Percentiles rank a stretch among this genome's conserved stretches.
Evolutionary conservation across 805 yeast genomes (phyloP).

Genomic region (Yamadazyma philogaea): DNA sequence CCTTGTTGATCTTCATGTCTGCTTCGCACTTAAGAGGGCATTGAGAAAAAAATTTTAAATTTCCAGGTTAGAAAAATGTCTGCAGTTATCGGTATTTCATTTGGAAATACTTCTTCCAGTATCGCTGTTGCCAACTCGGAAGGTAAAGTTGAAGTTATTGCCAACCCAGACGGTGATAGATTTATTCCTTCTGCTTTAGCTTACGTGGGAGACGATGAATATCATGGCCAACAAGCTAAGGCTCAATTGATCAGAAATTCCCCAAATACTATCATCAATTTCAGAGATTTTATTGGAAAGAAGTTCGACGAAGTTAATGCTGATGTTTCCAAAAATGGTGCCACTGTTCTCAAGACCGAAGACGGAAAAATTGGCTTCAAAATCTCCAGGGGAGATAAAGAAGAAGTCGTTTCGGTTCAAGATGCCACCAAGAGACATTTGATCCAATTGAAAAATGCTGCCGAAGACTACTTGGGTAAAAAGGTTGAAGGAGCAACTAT

Average conservation of each 20-base stretch:
- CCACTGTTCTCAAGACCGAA: slow-evolving; percentile 52
- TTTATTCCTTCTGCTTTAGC: slow-evolving; percentile 90
- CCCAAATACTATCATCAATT: slow-evolving; percentile 77
- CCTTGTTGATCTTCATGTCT: too few relatives aligned
- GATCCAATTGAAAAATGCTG: slow-evolving; percentile 76
- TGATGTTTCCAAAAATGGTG: slow-evolving; percentile 48
- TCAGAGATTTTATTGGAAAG: slow-evolving; percentile 89
- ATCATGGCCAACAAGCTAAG: slow-evolving; percentile 94
- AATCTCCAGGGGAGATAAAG: slow-evolving; percentile 45
- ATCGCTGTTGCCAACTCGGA: slow-evolving; percentile 83
- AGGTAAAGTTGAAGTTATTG: slow-evolving; percentile 94
- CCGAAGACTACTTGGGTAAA: slow-evolving; percentile 87
- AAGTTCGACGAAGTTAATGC: slow-evolving; percentile 67
- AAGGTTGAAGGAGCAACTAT: slow-evolving; percentile 78
- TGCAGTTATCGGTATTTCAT: slow-evolving; percentile 84
- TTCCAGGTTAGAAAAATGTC: slow-evolving; percentile 8
- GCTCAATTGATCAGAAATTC: slow-evolving; percentile 92
- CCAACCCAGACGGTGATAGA: slow-evolving; percentile 99
- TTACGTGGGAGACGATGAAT: slow-evolving; percentile 91
- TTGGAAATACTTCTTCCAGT: slow-evolving; percentile 94
- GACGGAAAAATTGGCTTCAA: slow-evolving; percentile 70
- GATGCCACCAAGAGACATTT: slow-evolving; percentile 85
- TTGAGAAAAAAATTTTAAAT: slow-evolving; percentile 8
- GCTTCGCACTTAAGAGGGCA: slow-evolving; percentile 5
- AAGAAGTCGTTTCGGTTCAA: slow-evolving; percentile 60